Percentiles rank a stretch among this genome's conserved stretches.
Conservation (phyloP, 148 eudicot species). For the Persicaria maculosa region DNA sequence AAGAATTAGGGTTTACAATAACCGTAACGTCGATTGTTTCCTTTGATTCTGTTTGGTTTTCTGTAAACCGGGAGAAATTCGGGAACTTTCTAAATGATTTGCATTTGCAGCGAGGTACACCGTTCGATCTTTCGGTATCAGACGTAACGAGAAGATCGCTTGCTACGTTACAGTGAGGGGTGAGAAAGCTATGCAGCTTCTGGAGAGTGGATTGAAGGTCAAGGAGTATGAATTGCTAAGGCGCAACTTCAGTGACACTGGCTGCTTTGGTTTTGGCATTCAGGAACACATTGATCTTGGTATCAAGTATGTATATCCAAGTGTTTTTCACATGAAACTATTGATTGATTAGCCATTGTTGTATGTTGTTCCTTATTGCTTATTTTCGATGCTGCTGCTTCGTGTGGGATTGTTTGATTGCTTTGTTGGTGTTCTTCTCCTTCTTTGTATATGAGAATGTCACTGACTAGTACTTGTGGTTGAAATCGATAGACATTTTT, state of each 20-base stretch:
- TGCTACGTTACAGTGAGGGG: slow-evolving; percentile 83
- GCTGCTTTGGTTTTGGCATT: slow-evolving; percentile 80
- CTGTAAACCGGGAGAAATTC: neutral
- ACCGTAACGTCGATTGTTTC: too few relatives aligned
- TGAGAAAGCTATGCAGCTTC: slow-evolving; percentile 85
- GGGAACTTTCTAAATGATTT: neutral
- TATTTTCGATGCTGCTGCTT: too few relatives aligned
- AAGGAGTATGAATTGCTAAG: slow-evolving; percentile 78
- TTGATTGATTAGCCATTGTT: too few relatives aligned
- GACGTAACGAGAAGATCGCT: slow-evolving; percentile 89
- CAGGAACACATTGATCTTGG: slow-evolving; percentile 89
- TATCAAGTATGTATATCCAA: slow-evolving; percentile 42
- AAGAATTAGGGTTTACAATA: neutral
- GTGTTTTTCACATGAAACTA: too few relatives aligned
- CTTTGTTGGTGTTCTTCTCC: too few relatives aligned
- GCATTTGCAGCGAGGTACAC: slow-evolving; percentile 55
- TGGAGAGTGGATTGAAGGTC: slow-evolving; percentile 80
- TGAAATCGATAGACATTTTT: too few relatives aligned
- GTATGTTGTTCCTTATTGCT: too few relatives aligned
- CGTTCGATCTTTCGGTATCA: slow-evolving; percentile 75
- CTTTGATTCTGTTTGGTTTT: neutral
- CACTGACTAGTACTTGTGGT: too few relatives aligned
- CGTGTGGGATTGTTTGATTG: too few relatives aligned
- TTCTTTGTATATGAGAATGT: too few relatives aligned
- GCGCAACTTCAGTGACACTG: slow-evolving; percentile 80